Evolutionary conservation across 257 asterid species (phyloP), one percentile per base, ranked within the genome.

Genomic region (Rauvolfia tetraphylla): DNA sequence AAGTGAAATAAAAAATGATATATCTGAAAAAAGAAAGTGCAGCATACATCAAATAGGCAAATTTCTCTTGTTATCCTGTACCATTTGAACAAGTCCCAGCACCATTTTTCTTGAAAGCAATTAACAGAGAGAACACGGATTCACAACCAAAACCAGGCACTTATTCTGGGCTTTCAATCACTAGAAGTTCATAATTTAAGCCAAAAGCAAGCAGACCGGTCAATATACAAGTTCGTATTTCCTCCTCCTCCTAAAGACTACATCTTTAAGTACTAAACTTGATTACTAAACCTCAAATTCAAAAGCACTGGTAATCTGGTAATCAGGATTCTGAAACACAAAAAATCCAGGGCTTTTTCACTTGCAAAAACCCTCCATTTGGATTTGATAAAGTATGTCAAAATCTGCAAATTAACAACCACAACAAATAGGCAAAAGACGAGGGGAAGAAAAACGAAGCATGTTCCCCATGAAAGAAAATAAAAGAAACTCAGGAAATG

Each of bases 271-370:
- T 22, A 67, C 51, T 20, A 38, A 5, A 67, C 22, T 7, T 20
- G 38, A 39, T 38, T 8, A 67, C 49, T 66, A 36, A 66, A 22
- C 49, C 44, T 22, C 31, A 22, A 66, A 38, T 66, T 66, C 31
- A 9, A 66, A 66, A 36, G 27, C 5, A 39, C 54, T n/a, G 46
- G 79, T 72, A 81, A 92, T 97, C 98, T 92, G 99, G 78, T 95
- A 97, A 78, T 92, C 98, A 33, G 99, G 98, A 71, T 95, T 95
- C 89, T 95, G 98, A 82, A 92, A 92, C 71, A 95, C 99, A 79
- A 91, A 95, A n/a, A 78, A 98, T 91, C 85, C 92, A 83, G 1
- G 99, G 97, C 79, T 87, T 92, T 77, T 80, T 88, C 73, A 95
- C 98, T 41, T 73, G 86, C 82, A 89, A 58, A 86, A 79, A 44